Evolutionary conservation across 108 stramenopile species (phyloP), one percentile per base, ranked within the genome.

Genomic region (Skeletonema grethae): DNA sequence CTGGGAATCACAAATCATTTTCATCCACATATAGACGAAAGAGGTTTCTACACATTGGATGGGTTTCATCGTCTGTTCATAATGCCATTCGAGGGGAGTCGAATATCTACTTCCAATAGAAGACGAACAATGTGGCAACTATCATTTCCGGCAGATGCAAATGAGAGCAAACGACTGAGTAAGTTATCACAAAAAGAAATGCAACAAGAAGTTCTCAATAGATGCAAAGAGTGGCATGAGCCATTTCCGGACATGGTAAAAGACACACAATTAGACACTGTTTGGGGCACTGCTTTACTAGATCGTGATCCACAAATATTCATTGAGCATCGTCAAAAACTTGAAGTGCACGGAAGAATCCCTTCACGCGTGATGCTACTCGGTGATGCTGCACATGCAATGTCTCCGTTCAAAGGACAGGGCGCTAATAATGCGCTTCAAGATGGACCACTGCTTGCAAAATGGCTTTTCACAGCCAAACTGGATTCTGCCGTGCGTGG

Each of bases 341-440:
- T 75, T 7, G 73, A 77, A 61, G 63, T 60, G 63, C 67, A 78
- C 48, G 72, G 56, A 7, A 60, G 73, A 3, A 16, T 79, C 30
- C 57, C 85, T 30, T 65, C 84, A 29, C 78, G 87, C n/a, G 74
- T 92, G 34, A 81, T 92, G 7, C 45, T 90, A 5, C 64, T 96
- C 8, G 97, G 97, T 4, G 97, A 97, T 82, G 97, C 97, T 6
- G 69, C 88, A 2, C 97, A 97, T 70, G 64, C 86, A 4, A 95
- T 97, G 95, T 85, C 86, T 9, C 90, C 90, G 0, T 97, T 97
- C 87, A 97, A 97, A 67, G 97, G 97, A 57, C 92, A 94, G 61
- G 97, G 97, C 12, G 95, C 95, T 38, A 96, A 97, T 74, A 94
- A 96, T 75, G 93, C 95, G 0, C 73, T 97, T 55, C 61, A 82